Evolutionary conservation across 257 asterid genomes (phyloP), one percentile per base, ranked within the genome.

Genomic region (Misopates orontium): DNA sequence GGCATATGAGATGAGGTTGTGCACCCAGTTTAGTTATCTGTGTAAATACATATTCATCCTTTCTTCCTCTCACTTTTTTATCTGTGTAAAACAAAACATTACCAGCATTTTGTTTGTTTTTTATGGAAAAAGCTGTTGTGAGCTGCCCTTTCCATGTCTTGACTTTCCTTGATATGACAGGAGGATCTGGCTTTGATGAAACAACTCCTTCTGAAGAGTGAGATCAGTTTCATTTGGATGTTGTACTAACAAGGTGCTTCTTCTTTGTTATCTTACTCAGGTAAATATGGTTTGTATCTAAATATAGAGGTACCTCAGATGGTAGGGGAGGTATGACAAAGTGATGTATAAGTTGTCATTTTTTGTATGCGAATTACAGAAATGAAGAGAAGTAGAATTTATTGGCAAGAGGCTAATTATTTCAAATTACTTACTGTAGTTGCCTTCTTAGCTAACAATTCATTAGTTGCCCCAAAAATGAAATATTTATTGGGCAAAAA

Each of bases 181-280:
- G 98, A 69, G 94, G 91, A 18, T 83, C 94, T 61, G 97, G 98
- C 52, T 93, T 87, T 74, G 89, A 71, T 21, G 98, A 89, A 82
- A 51, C 78, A 62, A 63, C 68, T 54, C 85, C 88, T 49, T 78
- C 87, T 0, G 74, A 78, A 48, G 54, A 70, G 54, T 88, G 80
- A 79, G 13, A 39, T 67, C 21, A 39, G 23, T 16, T 61, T 36
- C 53, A 55, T 39, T 40, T 41, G 60, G 70, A 21, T 48, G 60
- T 17, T 21, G 51, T 22, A 28, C 40, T 41, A 14, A 12, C 22
- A 22, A 76, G 73, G 67, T 71, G 70, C 45, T 32, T 28, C 17
- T 53, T 55, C 36, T 17, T n/a, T 39, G 58, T 52, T 57, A 28
- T 28, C 4, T 20, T 74, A 62, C 15, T 62, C 41, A 23, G 54